These are phyloP conservation scores for Trypanosoma mega DNA, from an alignment of 208 protist genomes.

Conservation along the genomic window DNA sequence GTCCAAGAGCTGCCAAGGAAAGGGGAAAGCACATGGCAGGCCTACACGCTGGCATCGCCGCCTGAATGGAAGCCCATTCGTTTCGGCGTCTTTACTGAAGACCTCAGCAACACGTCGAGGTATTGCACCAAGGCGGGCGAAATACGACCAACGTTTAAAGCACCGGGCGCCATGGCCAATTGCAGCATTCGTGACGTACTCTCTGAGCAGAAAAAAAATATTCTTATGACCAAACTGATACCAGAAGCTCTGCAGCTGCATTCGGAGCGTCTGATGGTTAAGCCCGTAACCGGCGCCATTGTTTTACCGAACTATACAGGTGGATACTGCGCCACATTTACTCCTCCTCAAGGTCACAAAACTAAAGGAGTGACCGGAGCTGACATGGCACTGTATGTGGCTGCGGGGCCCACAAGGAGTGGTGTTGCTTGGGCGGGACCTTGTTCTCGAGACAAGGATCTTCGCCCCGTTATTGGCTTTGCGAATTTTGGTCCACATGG, in stretches of 20 bases:
- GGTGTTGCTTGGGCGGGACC: conserved; percentile 50
- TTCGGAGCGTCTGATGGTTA: conserved; percentile 44
- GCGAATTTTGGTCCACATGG: too few species aligned
- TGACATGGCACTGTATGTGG: conserved; percentile 69
- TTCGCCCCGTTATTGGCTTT: conserved; percentile 32
- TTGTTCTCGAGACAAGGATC: conserved; percentile 26
- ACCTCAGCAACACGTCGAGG: conserved; percentile 28
- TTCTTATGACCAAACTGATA: conserved; percentile 30
- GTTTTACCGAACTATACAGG: conserved; percentile 1
- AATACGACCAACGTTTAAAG: conserved; percentile 19
- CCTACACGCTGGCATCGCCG: neutral
- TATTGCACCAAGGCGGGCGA: conserved; percentile 43
- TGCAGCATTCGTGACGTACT: conserved; percentile 37
- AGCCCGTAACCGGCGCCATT: conserved; percentile 24
- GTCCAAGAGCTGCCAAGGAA: neutral
- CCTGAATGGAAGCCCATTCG: conserved; percentile 35
- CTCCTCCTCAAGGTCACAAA: conserved; percentile 19
- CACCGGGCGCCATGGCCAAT: conserved; percentile 4
- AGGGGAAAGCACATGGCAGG: neutral
- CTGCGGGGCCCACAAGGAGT: conserved; percentile 35
- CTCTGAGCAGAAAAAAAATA: conserved; percentile 26
- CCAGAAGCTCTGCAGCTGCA: conserved; percentile 41
- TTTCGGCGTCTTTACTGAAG: conserved; percentile 31
- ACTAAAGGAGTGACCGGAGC: conserved; percentile 37
- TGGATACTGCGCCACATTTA: neutral